Base-by-base conservation (phyloP, 1,139 yeast species). In the Kazachstania sp. region DNA sequence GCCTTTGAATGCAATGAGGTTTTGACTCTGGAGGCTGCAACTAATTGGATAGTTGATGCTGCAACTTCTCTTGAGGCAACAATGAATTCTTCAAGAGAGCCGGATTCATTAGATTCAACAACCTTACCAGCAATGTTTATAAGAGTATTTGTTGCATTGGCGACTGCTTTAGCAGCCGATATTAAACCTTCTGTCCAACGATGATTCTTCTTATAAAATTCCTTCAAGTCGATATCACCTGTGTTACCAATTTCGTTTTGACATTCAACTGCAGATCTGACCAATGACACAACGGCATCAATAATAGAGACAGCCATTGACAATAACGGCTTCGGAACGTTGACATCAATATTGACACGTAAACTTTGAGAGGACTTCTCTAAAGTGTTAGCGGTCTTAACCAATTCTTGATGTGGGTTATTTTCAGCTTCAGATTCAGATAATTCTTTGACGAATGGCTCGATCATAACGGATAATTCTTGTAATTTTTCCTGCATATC, bases 181-280 rank as follows among this genome's bases (percentile, higher is more conserved):
- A 88, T 81, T 48, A 87, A 78, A 35, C 97, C 97, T 66, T 88
- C 95, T 0, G 96, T 86, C 97, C 97, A 87, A 60, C 95, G 75
- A 63, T 82, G 87, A 64, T 88, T 86, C 67, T 86, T 86, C 64
- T 83, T 86, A 69, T 88, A 88, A 63, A 83, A 88, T 38, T 86
- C 87, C 4, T 87, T 80, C 31, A 54, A 41, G 23, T 48, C 50
- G 7, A 42, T 44, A 8, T 40, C 43, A 12, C 50, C 37, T 49
- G 80, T 73, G 2, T 87, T 72, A 47, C 77, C 79, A 63, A 87
- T 86, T 65, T 87, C 96, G 49, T 77, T 71, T 65, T 87, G 96
- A 20, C 94, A 81, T 42, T 80, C 90, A 20, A 88, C 81, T 1
- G 95, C 87, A 2, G 95, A 83, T 52, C 73, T 71, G 46, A 88